phyloP scores from a whole-genome alignment of 2,329 filamentous ascomycete genomes.

The Tricladium varicosporioides region DNA sequence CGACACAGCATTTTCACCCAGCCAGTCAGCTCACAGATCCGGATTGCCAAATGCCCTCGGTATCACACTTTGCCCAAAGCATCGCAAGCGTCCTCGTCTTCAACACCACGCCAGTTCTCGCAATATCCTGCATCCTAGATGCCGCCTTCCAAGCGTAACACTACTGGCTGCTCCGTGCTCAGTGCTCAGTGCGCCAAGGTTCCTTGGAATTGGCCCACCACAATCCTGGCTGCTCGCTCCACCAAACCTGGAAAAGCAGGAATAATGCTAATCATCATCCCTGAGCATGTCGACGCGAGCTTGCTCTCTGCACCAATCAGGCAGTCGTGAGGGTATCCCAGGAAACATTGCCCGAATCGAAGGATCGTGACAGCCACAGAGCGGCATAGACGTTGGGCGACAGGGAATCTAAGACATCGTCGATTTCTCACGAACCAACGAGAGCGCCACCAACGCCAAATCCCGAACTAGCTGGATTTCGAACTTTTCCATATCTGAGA shows the following conservation, averaged over 20 bases:
- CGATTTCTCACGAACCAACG: neutral
- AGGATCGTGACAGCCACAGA: neutral
- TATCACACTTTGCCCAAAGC: neutral
- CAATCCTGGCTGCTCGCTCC: neutral
- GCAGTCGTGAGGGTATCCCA: neutral
- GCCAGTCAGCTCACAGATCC: neutral
- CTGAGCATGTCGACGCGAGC: neutral
- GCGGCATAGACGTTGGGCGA: neutral
- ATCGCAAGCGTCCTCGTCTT: slow-evolving; percentile 3
- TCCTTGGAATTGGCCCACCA: no score
- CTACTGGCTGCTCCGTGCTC: neutral
- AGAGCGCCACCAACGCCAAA: neutral
- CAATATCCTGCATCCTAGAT: neutral
- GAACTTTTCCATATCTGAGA: neutral
- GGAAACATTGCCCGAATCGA: neutral
- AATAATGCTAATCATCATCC: neutral
- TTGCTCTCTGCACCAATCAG: neutral
- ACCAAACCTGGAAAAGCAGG: neutral
- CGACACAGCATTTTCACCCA: neutral
- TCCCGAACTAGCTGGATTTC: neutral
- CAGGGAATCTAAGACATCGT: neutral
- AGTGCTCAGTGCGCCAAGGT: slow-evolving; percentile 2
- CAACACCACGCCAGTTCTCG: neutral
- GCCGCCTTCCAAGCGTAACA: neutral
- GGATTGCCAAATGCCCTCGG: no score